Percentiles rank a stretch among this genome's conserved stretches.
Conservation (phyloP, 768 basidiomycete genomes). For the Imleria badia region DNA sequence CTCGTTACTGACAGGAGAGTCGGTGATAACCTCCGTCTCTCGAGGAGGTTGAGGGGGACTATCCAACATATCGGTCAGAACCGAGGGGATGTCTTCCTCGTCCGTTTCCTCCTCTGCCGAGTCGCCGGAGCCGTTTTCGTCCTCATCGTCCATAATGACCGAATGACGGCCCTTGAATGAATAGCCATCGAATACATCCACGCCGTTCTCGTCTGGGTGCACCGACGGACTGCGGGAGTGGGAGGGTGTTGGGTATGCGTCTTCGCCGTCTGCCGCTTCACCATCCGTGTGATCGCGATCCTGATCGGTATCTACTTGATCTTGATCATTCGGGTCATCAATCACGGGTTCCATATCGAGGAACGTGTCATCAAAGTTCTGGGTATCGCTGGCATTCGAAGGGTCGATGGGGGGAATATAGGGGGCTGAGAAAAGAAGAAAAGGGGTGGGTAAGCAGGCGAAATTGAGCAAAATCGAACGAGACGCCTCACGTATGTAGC, state of each 20-base stretch:
- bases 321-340: constrained; percentile 67
- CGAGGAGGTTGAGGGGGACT: constrained; percentile 24
- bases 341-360: constrained; percentile 93
- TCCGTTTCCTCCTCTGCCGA: constrained; percentile 34
- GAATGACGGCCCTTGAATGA: constrained; percentile 89
- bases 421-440: constrained; percentile 54
- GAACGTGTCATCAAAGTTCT: constrained; percentile 97
- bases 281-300: constrained; percentile 67
- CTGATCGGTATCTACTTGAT: constrained; percentile 66
- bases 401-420: constrained; percentile 93
- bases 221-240: constrained; percentile 78
- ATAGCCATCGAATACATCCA: constrained; percentile 92
- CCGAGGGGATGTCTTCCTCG: constrained; percentile 37
- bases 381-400: constrained; percentile 90
- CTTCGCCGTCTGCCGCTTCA: constrained; percentile 73
- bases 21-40: constrained; percentile 36
- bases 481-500: constrained; percentile 75
- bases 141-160: constrained; percentile 71
- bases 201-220: constrained; percentile 43
- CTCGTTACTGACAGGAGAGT: constrained; percentile 34
- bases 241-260: constrained; percentile 74
- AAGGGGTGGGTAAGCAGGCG: constrained; percentile 12
- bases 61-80: constrained; percentile 19
- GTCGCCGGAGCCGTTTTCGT: constrained; percentile 41
- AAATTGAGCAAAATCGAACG: constrained; percentile 3